Evolutionary conservation across 768 basidiomycete species (phyloP), one percentile per base, ranked within the genome.

Genomic region (Amanita jacksonii): DNA sequence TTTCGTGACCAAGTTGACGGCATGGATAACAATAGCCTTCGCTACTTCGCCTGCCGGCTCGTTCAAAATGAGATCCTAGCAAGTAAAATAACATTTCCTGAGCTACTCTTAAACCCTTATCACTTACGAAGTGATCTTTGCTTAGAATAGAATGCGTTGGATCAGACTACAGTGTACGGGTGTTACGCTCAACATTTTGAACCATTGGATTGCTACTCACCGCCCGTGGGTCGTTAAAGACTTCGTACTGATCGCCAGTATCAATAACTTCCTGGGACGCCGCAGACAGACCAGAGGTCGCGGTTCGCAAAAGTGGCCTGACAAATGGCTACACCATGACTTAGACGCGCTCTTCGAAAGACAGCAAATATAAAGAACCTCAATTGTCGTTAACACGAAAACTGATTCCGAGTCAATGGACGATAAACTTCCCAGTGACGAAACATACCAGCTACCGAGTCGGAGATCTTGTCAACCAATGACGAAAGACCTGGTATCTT

Each of bases 81-180:
- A 23, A 43, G 23, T 13, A 4, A 35, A 16, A 37, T 60, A 47
- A 25, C n/a, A 37, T 43, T 37, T 33, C 8, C 22, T 10, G 8
- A n/a, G 1, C 10, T 32, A 31, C 36, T 38, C 22, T 5, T 15
- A 10, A 18, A 25, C 15, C 27, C 22, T n/a, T n/a, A n/a, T 27
- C n/a, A 70, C 81, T 54, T 51, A 85, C 85, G 52, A 89, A 89
- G 54, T 91, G 86, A 56, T 91, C 87, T 64, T 90, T 90, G 57
- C 84, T 87, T 60, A 91, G 61, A 69, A 87, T 86, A 3, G 85
- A 89, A 57, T 90, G 87, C 2, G 87, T 92, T 3, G 88, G 88
- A 57, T 92, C 88, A 25, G 81, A 84, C 79, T 86, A 52, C 1
- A 23, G 25, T 23, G 27, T 3, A 35, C n/a, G n/a, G n/a, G n/a